Evolutionary conservation across 129 eudicot genomes (phyloP), one percentile per base, ranked within the genome.

Genomic region (Chrysanthemum seticuspe): DNA sequence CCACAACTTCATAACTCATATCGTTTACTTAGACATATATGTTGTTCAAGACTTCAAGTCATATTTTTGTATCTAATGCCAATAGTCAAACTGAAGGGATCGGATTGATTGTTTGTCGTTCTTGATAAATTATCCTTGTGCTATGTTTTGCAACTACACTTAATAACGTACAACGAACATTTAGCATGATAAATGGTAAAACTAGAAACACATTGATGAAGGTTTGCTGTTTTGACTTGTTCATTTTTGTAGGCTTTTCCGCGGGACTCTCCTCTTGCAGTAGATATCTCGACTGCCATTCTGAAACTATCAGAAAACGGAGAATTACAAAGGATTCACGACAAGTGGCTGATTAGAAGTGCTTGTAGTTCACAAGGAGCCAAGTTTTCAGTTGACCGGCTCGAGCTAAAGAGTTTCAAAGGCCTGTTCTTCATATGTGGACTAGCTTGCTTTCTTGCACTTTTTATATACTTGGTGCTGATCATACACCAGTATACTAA

Each of bases 241-340:
- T 10, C 76, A 65, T 15, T 27, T 47, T 23, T 34, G 2, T 70
- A 91, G 97, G 97, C 96, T 55, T 91, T 91, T 70, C 90, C 90
- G 7, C 67, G 83, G 81, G 97, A 86, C 82, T 91, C 97, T n/a
- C 88, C 83, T 25, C 77, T 91, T 53, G 92, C 97, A 29, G 80
- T 79, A 6, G 97, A 91, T 76, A 67, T 91, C 61, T 91, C 97
- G 40, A 91, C 90, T 1, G 96, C 97, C n/a, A 84, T 91, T 55
- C 80, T 91, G 36, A 83, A 78, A 59, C 81, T 91, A 1, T 84
- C 96, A 0, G 96, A 88, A 65, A 87, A 70, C 47, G 93, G 96
- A 0, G 97, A 91, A 16, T 84, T 91, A 19, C 96, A 92, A 76
- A 52, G 94, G 71, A 89, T 92, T 47, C 98, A 89, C n/a, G 94